Evolutionary conservation across 1,139 yeast species (phyloP).

Genomic region (Taphrina wiesneri): DNA sequence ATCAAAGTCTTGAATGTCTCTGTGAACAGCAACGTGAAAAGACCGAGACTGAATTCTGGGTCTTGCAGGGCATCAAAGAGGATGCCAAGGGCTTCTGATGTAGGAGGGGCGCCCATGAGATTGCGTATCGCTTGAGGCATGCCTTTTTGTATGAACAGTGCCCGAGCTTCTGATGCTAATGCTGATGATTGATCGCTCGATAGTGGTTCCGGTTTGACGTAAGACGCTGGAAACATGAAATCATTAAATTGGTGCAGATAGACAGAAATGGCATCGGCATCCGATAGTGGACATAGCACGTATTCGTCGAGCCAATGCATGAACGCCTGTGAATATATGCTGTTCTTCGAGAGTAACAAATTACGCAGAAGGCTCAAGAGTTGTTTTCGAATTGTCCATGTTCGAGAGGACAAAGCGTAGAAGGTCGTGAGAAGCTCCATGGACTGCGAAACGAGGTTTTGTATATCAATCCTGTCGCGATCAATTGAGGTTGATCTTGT

Average conservation of each 20-base stretch:
- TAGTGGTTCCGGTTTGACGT: neutral
- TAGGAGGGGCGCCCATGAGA: conserved; percentile 25
- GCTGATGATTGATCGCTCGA: conserved; percentile 1
- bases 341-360: conserved; percentile 16
- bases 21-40: conserved; percentile 8
- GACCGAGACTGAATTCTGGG: conserved; percentile 11
- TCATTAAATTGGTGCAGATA: conserved; percentile 1
- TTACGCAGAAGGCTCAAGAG: conserved; percentile 17
- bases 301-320: conserved; percentile 10
- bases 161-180: conserved; percentile 16
- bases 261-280: conserved; percentile 12
- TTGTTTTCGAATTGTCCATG: conserved; percentile 31
- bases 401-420: conserved; percentile 8
- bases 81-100: conserved; percentile 22
- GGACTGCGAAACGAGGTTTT: conserved; percentile 21
- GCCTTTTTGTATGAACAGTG: conserved; percentile 10
- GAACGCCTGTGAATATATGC: conserved; percentile 15
- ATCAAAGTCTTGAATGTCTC: conserved; percentile 3
- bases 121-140: conserved; percentile 25
- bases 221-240: conserved; percentile 8
- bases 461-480: conserved; percentile 10
- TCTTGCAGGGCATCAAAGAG: conserved; percentile 29
- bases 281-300: neutral
- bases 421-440: conserved; percentile 25
- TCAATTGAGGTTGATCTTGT: neutral